Conservation (phyloP, 371 early-diverging fungal genomes). For the Mortierella sp. region DNA sequence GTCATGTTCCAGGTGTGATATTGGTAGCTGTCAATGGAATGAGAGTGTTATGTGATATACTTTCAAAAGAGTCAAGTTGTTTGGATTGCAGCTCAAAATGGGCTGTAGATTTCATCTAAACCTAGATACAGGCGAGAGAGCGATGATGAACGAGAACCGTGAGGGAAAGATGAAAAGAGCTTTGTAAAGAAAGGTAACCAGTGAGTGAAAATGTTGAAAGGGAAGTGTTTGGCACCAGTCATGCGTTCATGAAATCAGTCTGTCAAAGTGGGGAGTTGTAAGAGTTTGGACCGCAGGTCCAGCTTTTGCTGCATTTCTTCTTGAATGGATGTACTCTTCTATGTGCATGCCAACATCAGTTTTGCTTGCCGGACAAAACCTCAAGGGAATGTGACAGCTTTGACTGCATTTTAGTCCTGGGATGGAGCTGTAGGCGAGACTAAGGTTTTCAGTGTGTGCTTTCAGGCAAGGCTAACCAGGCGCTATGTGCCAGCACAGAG, state of each 20-base stretch:
- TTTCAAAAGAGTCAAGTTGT: slow-evolving; percentile 65
- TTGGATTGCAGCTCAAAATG: slow-evolving; percentile 71
- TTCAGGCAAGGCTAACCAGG: slow-evolving; percentile 40
- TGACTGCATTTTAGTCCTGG: slow-evolving; percentile 55
- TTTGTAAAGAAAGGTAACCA: slow-evolving; percentile 42
- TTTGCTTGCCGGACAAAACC: slow-evolving; percentile 51
- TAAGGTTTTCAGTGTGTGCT: slow-evolving; percentile 52
- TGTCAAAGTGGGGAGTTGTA: slow-evolving; percentile 21
- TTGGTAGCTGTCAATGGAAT: no score
- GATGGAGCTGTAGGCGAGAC: slow-evolving; percentile 49
- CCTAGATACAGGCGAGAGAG: slow-evolving; percentile 80
- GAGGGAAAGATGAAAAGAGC: slow-evolving; percentile 76
- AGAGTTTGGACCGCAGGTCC: slow-evolving; percentile 32
- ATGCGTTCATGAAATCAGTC: slow-evolving; percentile 37
- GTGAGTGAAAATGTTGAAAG: slow-evolving; percentile 50
- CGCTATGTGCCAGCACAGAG: slow-evolving; percentile 28
- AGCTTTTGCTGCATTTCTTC: slow-evolving; percentile 31
- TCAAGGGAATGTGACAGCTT: slow-evolving; percentile 49
- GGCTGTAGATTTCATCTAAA: slow-evolving; percentile 74
- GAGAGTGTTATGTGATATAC: slow-evolving; percentile 54
- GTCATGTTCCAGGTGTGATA: no score
- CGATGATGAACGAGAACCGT: slow-evolving; percentile 83
- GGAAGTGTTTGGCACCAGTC: slow-evolving; percentile 40
- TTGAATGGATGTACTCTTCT: slow-evolving; percentile 51
- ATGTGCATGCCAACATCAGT: slow-evolving; percentile 57